A percentile compares a stretch with the other conserved stretches of the same genome.
phyloP scores from a whole-genome alignment of 768 basidiomycete species.

The Tricholoma furcatifolium region DNA sequence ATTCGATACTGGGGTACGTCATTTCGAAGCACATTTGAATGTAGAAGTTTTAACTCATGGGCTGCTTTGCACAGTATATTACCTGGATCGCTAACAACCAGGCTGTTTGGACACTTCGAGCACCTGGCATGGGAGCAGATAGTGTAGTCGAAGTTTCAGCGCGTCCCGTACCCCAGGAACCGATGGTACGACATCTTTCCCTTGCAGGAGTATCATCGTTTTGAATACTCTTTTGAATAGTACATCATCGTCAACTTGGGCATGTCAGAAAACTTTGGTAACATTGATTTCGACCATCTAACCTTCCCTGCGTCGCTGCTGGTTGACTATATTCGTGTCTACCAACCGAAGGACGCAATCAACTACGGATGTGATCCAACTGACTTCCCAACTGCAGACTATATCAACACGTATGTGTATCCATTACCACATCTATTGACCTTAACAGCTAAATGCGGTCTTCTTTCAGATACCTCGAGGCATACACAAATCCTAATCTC shows the following conservation, averaged over 20 bases:
- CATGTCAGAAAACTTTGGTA: constrained; percentile 76
- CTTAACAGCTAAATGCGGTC: background rate
- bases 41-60: background rate
- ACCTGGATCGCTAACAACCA: constrained; percentile 77
- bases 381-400: constrained; percentile 65
- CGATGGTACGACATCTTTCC: constrained; percentile 58
- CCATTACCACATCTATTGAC: background rate
- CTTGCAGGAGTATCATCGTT: constrained; percentile 1
- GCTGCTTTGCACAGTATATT: constrained; percentile 58
- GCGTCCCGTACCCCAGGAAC: constrained; percentile 77
- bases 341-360: constrained; percentile 58
- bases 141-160: constrained; percentile 54
- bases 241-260: constrained; percentile 84
- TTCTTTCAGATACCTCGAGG: constrained; percentile 48
- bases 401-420: constrained; percentile 57
- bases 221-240: constrained; percentile 31
- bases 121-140: constrained; percentile 66
- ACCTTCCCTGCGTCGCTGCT: constrained; percentile 60
- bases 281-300: constrained; percentile 66
- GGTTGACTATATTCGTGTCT: constrained; percentile 62
- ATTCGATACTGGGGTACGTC: constrained; percentile 60
- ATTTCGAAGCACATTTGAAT: background rate
- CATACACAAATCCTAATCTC: constrained; percentile 69
- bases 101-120: constrained; percentile 73
- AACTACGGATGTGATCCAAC: constrained; percentile 76